phyloP scores from a whole-genome alignment of 2,329 filamentous ascomycete genomes.

The Paraphoma chrysanthemicola region DNA sequence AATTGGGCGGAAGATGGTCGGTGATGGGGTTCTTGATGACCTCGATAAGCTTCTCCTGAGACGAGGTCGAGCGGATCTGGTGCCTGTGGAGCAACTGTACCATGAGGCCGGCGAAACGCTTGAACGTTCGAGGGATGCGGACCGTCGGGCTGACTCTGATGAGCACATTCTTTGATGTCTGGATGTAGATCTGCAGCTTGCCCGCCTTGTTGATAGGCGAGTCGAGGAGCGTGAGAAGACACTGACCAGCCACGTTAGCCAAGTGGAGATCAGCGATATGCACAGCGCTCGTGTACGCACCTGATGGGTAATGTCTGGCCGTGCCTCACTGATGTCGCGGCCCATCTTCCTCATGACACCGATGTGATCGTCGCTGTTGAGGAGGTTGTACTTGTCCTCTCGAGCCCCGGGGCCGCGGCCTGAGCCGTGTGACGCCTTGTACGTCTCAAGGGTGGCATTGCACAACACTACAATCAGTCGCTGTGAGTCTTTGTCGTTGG shows the following conservation, averaged over 20 bases:
- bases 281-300: slow-evolving; percentile 59
- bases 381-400: slow-evolving; percentile 94
- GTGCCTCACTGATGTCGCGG: slow-evolving; percentile 94
- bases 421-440: slow-evolving; percentile 83
- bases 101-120: slow-evolving; percentile 98
- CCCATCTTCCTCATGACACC: slow-evolving; percentile 99
- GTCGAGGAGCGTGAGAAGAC: slow-evolving; percentile 93
- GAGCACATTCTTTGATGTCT: slow-evolving; percentile 94
- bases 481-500: slow-evolving; percentile 87
- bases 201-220: slow-evolving; percentile 99
- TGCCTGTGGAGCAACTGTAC: slow-evolving; percentile 95
- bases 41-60: slow-evolving; percentile 94
- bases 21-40: slow-evolving; percentile 99
- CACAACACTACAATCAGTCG: slow-evolving; percentile 94
- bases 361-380: slow-evolving; percentile 99
- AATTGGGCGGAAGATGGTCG: slow-evolving; percentile 94
- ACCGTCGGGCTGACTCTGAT: slow-evolving; percentile 99
- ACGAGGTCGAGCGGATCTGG: slow-evolving; percentile 94
- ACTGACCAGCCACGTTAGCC: slow-evolving; percentile 63
- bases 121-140: slow-evolving; percentile 96
- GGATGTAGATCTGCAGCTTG: slow-evolving; percentile 97
- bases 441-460: slow-evolving; percentile 96
- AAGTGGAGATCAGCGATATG: slow-evolving; percentile 3
- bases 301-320: slow-evolving; percentile 98
- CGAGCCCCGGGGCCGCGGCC: slow-evolving; percentile 68